Evolutionary conservation across 768 basidiomycete genomes (phyloP), one percentile per base, ranked within the genome.

Genomic region (Auriscalpium vulgare): DNA sequence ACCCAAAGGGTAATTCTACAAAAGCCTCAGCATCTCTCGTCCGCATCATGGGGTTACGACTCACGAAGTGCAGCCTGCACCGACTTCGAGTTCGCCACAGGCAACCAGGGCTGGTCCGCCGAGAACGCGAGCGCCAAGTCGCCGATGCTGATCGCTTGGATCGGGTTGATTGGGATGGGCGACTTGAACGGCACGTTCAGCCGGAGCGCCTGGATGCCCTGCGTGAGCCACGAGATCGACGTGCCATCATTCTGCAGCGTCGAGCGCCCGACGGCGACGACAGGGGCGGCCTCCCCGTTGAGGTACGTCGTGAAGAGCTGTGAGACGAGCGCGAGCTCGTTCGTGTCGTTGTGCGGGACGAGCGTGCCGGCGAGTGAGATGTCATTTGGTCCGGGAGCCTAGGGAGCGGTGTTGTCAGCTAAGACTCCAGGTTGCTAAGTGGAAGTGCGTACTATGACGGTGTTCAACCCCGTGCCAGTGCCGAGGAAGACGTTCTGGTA

Each of bases 1-100:
- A 89, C 10, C 87, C 87, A 58, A 89, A 89, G 36, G 87, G 87
- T 38, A 89, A 69, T 59, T 77, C 85, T 85, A 56, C 46, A 54
- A 50, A n/a, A 50, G 48, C 10, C n/a, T 8, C 29, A 14, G 37
- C 35, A 56, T 37, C 46, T 45, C n/a, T 56, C 34, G 17, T 35
- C 8, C 21, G 17, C 29, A 34, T 19, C 2, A n/a, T 3, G 29
- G 4, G 4, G 29, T 35, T 2, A 54, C 9, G 35, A 66, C 75
- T 55, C 67, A 84, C 83, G 66, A 59, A 88, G 73, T 21, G 67
- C 68, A 10, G 86, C 87, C 23, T 77, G 72, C 16, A 88, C 78
- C n/a, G 78, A 75, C 56, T 78, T 74, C 62, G 83, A 85, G 55
- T 77, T 72, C 5, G 78, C 72, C n/a, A 67, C 66, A 1, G 87